Base-by-base conservation (phyloP, 192 early-diverging fungal species). In the Diversispora eburnea region DNA sequence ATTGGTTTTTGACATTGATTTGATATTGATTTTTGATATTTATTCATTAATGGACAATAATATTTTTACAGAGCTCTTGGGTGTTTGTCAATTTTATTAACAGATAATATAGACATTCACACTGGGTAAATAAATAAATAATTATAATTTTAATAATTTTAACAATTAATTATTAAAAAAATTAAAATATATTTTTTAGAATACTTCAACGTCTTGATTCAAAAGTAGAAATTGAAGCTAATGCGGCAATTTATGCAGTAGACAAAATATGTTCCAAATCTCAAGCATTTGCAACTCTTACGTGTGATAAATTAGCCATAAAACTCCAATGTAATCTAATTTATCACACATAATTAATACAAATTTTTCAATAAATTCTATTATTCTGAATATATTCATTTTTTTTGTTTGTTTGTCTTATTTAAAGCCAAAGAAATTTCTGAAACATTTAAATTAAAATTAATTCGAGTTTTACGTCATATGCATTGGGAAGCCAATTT, bases 131-230 rank as follows among this genome's bases (percentile, higher is more conserved):
- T 13, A 48, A 51, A n/a, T 46, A 46, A 19, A 25, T 13, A 19
- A 42, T 4, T 1, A n/a, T 45, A 6, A n/a, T 12, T n/a, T 63
- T 8, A 10, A 45, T 45, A 63, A 63, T n/a, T 33, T 33, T 17
- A 4, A 19, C n/a, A 45, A 15, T 43, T 7, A n/a, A 42, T n/a
- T n/a, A 41, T 61, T 15, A 8, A 8, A n/a, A n/a, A 46, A 19
- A 43, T 6, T 19, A 10, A 59, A 17, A 63, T 63, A n/a, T 45
- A 17, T 63, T n/a, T 63, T 63, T n/a, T 54, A 70, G 68, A 54
- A 70, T 70, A 43, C n/a, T 70, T 20, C 68, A 70, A 54, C 68
- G 68, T 47, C 20, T 70, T 20, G 68, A 70, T 57, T 70, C 68
- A 3, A 12, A 25, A 42, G 25, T 70, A 19, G n/a, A 17, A 41